Conservation (phyloP, 768 basidiomycete genomes). For the Crucibulum laeve region DNA sequence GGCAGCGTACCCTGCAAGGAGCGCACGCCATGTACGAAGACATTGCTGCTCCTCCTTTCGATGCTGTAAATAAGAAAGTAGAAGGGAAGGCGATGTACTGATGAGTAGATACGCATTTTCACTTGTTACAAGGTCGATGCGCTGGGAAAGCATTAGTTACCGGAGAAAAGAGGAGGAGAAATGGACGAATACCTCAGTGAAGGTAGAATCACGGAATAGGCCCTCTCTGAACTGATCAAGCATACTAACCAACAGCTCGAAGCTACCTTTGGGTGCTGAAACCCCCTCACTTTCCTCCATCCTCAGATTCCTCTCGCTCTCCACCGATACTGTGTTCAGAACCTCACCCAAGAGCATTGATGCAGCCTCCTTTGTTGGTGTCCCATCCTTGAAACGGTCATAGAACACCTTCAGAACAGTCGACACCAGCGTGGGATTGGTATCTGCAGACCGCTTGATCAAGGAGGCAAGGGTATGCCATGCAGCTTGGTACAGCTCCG, state of each 20-base stretch:
- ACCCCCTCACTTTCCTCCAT: constrained; percentile 1
- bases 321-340: constrained; percentile 26
- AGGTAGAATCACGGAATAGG: constrained; percentile 39
- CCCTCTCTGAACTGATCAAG: constrained; percentile 48
- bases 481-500: constrained; percentile 44
- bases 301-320: constrained; percentile 18
- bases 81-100: constrained; percentile 32
- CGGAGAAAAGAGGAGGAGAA: not conserved
- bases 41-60: constrained; percentile 29
- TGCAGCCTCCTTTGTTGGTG: constrained; percentile 17
- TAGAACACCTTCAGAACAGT: constrained; percentile 41
- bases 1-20: constrained; percentile 39
- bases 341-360: constrained; percentile 26
- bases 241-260: constrained; percentile 33
- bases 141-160: not conserved
- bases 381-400: constrained; percentile 30
- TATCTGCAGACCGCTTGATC: constrained; percentile 18
- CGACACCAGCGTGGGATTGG: constrained; percentile 32
- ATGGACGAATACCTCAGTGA: constrained; percentile 33
- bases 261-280: constrained; percentile 3
- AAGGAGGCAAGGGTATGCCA: constrained; percentile 38
- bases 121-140: constrained; percentile 38
- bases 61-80: constrained; percentile 49
- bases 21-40: constrained; percentile 38
- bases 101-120: constrained; percentile 36